phyloP scores from a whole-genome alignment of 2,329 filamentous ascomycete species.

The Arachnomyces sp. region DNA sequence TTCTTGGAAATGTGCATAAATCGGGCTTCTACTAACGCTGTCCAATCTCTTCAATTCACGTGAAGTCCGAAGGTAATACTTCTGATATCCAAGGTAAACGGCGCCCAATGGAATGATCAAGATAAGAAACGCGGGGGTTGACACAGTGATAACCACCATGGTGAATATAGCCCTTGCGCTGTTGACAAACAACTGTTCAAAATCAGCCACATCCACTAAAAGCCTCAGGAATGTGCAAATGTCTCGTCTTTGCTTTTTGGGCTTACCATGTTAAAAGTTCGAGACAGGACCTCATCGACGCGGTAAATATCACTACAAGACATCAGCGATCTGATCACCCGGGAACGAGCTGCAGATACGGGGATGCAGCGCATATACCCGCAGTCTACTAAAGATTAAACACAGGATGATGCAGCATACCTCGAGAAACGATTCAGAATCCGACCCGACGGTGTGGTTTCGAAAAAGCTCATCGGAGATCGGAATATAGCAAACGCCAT shows the following conservation, averaged over 20 bases:
- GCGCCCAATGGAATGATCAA: slow-evolving; percentile 73
- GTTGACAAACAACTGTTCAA: slow-evolving; percentile 60
- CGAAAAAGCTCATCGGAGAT: slow-evolving; percentile 97
- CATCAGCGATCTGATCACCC: not conserved
- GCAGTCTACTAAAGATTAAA: too few species aligned
- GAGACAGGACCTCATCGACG: slow-evolving; percentile 86
- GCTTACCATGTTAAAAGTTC: slow-evolving; percentile 89
- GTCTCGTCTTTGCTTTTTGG: too few species aligned
- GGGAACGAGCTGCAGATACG: too few species aligned
- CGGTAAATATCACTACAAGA: slow-evolving; percentile 46
- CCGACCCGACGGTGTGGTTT: slow-evolving; percentile 91
- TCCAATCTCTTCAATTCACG: slow-evolving; percentile 94
- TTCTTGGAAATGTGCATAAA: slow-evolving; percentile 98
- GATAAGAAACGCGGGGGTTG: slow-evolving; percentile 72
- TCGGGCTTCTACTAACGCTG: slow-evolving; percentile 89
- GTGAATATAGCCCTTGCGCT: slow-evolving; percentile 71
- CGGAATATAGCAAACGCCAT: slow-evolving; percentile 98
- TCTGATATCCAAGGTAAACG: slow-evolving; percentile 87
- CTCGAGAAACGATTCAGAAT: slow-evolving; percentile 96
- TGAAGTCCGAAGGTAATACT: slow-evolving; percentile 93
- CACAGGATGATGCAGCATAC: slow-evolving; percentile 41
- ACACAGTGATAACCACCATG: slow-evolving; percentile 71
- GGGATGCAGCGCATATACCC: too few species aligned
- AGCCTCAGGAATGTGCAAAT: slow-evolving; percentile 3
- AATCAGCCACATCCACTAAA: slow-evolving; percentile 12